Evolutionary conservation across 192 early-diverging fungal genomes (phyloP), one percentile per base, ranked within the genome.

Genomic region (Piromyces finnis): DNA sequence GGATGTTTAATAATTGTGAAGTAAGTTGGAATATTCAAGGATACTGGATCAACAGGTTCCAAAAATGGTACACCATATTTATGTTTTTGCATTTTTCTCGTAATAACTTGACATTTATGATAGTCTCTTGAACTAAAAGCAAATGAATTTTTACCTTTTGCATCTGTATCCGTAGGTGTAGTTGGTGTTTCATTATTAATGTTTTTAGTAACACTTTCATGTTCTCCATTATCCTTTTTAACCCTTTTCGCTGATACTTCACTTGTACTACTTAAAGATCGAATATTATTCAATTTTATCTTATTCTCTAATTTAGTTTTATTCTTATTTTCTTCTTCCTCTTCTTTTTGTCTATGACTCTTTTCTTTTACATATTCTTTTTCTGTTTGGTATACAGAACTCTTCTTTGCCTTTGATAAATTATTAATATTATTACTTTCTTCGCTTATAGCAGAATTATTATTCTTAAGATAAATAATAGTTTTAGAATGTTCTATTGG

Each of bases 61-160:
- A 86, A 81, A 82, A 93, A 93, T 22, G 88, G 89, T 12, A 86
- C 88, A 9, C 94, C 94, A 78, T 95, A 93, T 81, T 94, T 92
- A 80, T 95, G 92, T 77, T 90, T 88, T 79, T 95, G 94, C 37
- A 96, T 84, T 11, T 89, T 87, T 68, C 26, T 68, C 9, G 17
- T 22, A n/a, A 68, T 68, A 68, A n/a, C 16, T 68, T 68, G 17
- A 68, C 51, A 68, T 68, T 68, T 68, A n/a, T 68, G 16, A 68
- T n/a, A 68, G 26, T 68, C 51, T 17, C 22, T 17, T 0, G 51
- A 68, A 22, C 17, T 11, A 4, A 14, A 13, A 37, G n/a, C 5
- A 11, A 68, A 68, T 26, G 22, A 7, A 68, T 68, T 68, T 68
- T 68, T 4, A 2, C n/a, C 26, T 68, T 26, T 68, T 26, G 6